Evolutionary conservation across 2,329 filamentous ascomycete genomes (phyloP).

Genomic region (Fusarium aywerte): DNA sequence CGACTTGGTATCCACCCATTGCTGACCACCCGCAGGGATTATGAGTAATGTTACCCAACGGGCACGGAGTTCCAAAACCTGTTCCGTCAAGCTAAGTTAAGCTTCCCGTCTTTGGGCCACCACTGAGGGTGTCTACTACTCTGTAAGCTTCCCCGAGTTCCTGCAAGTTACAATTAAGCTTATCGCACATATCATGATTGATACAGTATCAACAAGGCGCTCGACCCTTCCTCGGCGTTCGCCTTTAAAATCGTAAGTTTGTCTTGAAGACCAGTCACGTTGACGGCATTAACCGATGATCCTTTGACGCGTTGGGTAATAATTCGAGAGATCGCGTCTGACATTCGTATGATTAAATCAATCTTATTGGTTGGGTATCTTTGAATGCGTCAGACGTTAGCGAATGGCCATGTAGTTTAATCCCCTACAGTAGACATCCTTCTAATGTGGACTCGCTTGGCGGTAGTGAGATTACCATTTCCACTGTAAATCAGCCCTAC

Average conservation of each 20-base stretch:
- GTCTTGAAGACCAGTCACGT: not conserved
- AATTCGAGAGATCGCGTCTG: not conserved
- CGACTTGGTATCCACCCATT: too few relatives aligned
- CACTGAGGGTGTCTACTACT: too few relatives aligned
- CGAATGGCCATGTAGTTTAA: not conserved
- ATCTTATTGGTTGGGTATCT: not conserved
- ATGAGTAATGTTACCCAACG: not conserved
- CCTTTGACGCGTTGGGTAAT: not conserved
- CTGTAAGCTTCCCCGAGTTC: too few relatives aligned
- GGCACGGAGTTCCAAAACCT: not conserved
- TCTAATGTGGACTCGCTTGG: not conserved
- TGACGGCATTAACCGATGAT: not conserved
- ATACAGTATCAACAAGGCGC: not conserved
- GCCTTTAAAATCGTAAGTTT: not conserved
- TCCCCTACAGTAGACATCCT: not conserved
- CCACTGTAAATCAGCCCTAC: constrained; percentile 19
- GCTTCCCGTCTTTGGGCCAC: too few relatives aligned
- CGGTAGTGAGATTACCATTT: not conserved
- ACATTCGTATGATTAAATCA: not conserved
- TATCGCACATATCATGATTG: not conserved
- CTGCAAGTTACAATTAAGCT: not conserved
- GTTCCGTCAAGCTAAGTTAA: too few relatives aligned
- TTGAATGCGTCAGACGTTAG: accelerated
- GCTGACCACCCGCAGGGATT: too few relatives aligned
- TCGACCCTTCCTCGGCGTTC: not conserved